Evolutionary conservation across 495 filamentous ascomycete species (phyloP).

Genomic region (Xylaria longipes): DNA sequence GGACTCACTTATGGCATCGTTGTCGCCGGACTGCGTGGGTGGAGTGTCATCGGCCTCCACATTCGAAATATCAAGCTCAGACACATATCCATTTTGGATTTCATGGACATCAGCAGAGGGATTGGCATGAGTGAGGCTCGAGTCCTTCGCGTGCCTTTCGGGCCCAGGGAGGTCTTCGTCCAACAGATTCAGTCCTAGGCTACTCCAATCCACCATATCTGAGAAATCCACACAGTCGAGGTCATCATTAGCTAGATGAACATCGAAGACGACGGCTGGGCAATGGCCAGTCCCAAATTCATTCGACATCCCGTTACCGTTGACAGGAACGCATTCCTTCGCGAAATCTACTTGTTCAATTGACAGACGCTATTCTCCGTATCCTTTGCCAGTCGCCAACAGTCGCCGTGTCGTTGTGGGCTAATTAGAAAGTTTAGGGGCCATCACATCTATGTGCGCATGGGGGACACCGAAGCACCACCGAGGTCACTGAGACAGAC

Average conservation of each 20-base stretch:
- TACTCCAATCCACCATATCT: neutral
- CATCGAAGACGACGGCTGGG: neutral
- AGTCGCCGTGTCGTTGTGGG: neutral
- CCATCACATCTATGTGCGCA: neutral
- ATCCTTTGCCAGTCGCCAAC: neutral
- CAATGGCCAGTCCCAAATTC: neutral
- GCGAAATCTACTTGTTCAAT: neutral
- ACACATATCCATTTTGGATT: neutral
- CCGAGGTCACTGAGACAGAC: conserved; percentile 7
- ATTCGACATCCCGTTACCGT: neutral
- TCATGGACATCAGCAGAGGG: neutral
- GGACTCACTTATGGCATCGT: neutral
- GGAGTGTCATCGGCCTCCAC: neutral
- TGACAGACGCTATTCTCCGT: neutral
- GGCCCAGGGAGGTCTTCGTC: neutral
- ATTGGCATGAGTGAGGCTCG: neutral
- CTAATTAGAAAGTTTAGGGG: neutral
- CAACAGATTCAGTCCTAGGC: neutral
- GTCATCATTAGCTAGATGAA: neutral
- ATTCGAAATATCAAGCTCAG: neutral
- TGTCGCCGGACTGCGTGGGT: neutral
- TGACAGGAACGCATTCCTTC: neutral
- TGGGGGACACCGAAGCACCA: neutral
- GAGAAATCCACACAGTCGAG: neutral
- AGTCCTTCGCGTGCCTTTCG: neutral